Evolutionary conservation across 208 protist genomes (phyloP).

Genomic region (Crithidia acanthocephali): DNA sequence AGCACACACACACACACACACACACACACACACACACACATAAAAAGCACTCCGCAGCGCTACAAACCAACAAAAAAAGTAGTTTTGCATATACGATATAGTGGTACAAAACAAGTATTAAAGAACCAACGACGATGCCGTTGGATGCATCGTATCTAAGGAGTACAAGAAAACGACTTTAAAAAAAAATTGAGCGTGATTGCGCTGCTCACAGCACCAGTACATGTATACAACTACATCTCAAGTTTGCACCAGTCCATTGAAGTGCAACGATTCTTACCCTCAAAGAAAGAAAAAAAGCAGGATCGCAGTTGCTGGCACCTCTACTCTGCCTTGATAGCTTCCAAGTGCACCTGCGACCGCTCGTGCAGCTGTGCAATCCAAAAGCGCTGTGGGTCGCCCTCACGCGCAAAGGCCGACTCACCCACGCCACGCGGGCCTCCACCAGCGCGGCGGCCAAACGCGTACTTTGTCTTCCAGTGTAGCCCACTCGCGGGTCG

Average conservation of each 20-base stretch:
- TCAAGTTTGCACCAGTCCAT: background rate
- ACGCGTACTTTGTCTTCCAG: constrained; percentile 35
- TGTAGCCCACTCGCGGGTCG: constrained; percentile 19
- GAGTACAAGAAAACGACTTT: background rate
- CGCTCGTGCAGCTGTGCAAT: constrained; percentile 35
- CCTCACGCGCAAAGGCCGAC: constrained; percentile 31
- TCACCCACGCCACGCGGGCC: constrained; percentile 26
- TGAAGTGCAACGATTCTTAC: background rate
- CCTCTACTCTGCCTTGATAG: constrained; percentile 28
- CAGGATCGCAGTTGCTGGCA: too few species aligned
- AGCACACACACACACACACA: too few species aligned
- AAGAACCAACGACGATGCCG: too few species aligned
- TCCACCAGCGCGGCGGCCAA: constrained; percentile 22
- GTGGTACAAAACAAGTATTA: background rate
- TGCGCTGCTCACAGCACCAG: background rate
- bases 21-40: too few species aligned
- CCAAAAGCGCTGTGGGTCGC: constrained; percentile 44
- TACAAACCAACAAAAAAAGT: background rate
- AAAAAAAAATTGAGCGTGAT: background rate
- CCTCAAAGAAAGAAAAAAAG: background rate
- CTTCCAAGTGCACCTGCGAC: constrained; percentile 37
- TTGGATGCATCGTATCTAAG: too few species aligned
- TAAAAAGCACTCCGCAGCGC: background rate
- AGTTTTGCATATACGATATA: background rate
- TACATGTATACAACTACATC: too few species aligned